These are phyloP conservation scores for Chloris gayana DNA, from an alignment of 176 grass and related monocot genomes.

Conservation along the genomic window DNA sequence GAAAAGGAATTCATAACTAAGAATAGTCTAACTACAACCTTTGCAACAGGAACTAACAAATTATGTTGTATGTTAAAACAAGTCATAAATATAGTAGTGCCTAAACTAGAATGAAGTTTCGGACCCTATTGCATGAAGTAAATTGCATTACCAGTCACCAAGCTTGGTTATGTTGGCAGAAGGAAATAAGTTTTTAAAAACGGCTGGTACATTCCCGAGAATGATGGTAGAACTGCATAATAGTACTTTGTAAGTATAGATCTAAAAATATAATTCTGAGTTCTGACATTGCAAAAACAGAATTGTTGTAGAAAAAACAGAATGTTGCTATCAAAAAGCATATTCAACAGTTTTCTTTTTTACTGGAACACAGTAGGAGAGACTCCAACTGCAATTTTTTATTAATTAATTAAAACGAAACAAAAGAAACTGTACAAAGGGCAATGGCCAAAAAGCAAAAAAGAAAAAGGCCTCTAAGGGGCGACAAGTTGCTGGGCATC, in stretches of 20 bases:
- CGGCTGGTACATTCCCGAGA: slow-evolving; percentile 93
- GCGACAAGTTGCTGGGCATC: no score
- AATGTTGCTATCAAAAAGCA: no score
- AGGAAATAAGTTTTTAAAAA: slow-evolving; percentile 80
- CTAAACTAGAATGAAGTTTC: slow-evolving; percentile 16
- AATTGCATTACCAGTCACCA: slow-evolving; percentile 80
- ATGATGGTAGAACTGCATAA: slow-evolving; percentile 88
- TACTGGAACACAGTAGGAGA: no score
- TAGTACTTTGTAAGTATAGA: slow-evolving; percentile 39
- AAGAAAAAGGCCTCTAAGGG: no score
- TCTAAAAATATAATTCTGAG: background rate
- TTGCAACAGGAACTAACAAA: background rate
- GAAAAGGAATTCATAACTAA: background rate
- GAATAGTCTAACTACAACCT: background rate
- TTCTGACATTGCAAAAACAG: slow-evolving; percentile 27
- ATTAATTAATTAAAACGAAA: no score
- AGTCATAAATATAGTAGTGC: background rate
- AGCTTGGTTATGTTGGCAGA: slow-evolving; percentile 87
- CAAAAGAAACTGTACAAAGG: no score
- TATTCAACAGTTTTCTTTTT: no score
- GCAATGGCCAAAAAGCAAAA: no score
- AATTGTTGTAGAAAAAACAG: slow-evolving; percentile 3
- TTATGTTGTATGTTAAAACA: background rate
- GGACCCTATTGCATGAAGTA: slow-evolving; percentile 12
- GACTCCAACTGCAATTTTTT: no score